These are phyloP conservation scores for Onygena corvina DNA, from an alignment of 2,329 filamentous ascomycete genomes.

Conservation along the genomic window DNA sequence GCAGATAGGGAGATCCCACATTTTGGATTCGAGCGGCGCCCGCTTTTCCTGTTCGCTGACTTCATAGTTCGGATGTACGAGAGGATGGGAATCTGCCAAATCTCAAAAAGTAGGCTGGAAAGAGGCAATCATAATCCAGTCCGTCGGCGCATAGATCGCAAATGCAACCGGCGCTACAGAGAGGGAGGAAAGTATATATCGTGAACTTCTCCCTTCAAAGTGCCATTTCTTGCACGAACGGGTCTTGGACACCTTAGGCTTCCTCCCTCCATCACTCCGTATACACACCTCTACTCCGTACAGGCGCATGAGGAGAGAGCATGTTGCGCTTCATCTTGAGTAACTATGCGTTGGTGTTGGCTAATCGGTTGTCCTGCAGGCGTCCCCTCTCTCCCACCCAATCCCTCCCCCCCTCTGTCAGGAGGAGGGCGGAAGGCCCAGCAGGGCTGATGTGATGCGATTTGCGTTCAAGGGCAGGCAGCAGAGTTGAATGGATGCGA, in stretches of 20 bases:
- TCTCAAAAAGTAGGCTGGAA: not conserved
- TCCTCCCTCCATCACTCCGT: not conserved
- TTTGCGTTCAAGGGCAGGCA: not conserved
- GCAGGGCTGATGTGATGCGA: not conserved
- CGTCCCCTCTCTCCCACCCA: not conserved
- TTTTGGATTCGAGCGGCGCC: not conserved
- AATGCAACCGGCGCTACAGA: conserved; percentile 1
- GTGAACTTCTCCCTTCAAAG: not conserved
- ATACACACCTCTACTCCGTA: not conserved
- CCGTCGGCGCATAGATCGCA: conserved; percentile 4
- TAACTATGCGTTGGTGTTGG: conserved; percentile 1
- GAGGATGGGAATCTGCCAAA: not conserved
- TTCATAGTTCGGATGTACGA: not conserved
- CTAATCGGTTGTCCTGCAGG: not conserved
- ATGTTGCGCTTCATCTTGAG: conserved; percentile 2
- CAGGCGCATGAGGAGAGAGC: not conserved
- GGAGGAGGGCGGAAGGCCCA: not conserved
- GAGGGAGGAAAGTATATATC: not conserved
- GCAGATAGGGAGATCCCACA: conserved; percentile 1
- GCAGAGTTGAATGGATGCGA: not conserved
- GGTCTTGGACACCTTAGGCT: not conserved
- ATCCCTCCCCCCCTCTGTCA: too few species aligned
- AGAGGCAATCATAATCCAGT: conserved; percentile 4
- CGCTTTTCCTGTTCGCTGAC: not conserved
- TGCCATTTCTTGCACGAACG: conserved; percentile 4